phyloP scores from a whole-genome alignment of 169 alveolate species.

The Plasmodium coatneyi region DNA sequence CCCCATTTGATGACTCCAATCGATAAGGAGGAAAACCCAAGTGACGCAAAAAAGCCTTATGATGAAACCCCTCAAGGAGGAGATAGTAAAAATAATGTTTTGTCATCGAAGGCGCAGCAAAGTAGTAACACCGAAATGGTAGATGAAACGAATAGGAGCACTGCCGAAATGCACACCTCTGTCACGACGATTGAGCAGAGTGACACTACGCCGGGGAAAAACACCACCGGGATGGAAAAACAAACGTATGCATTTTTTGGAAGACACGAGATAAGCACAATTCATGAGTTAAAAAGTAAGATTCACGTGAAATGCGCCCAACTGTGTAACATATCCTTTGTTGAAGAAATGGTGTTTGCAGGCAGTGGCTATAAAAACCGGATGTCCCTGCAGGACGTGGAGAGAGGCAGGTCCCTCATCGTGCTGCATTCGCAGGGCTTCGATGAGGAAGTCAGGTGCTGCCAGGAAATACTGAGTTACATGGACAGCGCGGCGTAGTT shows the following conservation, averaged over 20 bases:
- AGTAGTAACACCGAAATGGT: background rate
- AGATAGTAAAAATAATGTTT: background rate
- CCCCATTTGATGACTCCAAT: background rate
- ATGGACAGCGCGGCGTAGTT: constrained; percentile 2
- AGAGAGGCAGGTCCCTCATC: constrained; percentile 23
- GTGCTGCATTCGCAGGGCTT: constrained; percentile 16
- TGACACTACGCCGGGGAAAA: background rate
- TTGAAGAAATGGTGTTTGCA: constrained; percentile 49
- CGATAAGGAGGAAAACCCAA: background rate
- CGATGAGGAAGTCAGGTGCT: constrained; percentile 41
- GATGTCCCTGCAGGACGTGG: constrained; percentile 22
- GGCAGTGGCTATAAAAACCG: constrained; percentile 19
- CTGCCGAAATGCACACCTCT: background rate
- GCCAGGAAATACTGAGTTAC: constrained; percentile 25
- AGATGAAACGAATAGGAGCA: background rate
- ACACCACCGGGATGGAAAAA: constrained; percentile 1
- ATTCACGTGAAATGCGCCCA: constrained; percentile 24
- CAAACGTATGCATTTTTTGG: constrained; percentile 30
- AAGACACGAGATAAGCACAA: constrained; percentile 6
- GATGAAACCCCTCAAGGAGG: background rate
- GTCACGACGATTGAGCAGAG: background rate
- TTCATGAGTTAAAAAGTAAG: constrained; percentile 38
- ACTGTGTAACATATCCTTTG: constrained; percentile 23
- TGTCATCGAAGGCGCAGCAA: background rate
- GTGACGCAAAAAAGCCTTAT: background rate